Percentiles rank a stretch among this genome's conserved stretches.
Evolutionary conservation across 345 rosid genomes (phyloP).

Genomic region (Firmiana major): DNA sequence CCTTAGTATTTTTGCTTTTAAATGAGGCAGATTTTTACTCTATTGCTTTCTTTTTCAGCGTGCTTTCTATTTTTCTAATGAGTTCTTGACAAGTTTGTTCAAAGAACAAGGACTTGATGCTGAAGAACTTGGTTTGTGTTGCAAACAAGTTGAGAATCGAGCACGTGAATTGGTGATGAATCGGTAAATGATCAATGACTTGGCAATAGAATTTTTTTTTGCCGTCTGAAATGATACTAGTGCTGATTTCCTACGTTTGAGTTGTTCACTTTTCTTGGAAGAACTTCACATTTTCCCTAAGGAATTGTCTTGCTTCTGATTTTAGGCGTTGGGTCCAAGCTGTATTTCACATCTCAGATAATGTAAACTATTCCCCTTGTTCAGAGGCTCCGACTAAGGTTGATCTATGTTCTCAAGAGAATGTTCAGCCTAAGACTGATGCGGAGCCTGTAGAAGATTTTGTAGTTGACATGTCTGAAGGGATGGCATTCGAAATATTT

Average conservation of each 20-base stretch:
- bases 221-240: background rate
- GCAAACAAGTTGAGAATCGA: conserved; percentile 94
- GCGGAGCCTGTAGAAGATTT: conserved; percentile 23
- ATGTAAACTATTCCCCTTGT: conserved; percentile 14
- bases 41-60: conserved; percentile 48
- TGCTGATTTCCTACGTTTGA: background rate
- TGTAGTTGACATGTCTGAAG: conserved; percentile 77
- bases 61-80: conserved; percentile 84
- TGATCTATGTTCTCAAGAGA: conserved; percentile 25
- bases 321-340: conserved; percentile 92
- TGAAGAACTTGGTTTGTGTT: conserved; percentile 70
- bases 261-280: conserved; percentile 1
- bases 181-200: conserved; percentile 33
- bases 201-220: background rate
- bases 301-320: conserved; percentile 8
- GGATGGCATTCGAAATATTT: conserved; percentile 76
- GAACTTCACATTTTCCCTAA: background rate
- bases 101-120: conserved; percentile 62
- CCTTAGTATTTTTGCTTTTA: conserved; percentile 9
- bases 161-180: conserved; percentile 84
- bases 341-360: conserved; percentile 46
- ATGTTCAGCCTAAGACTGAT: conserved; percentile 18
- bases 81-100: conserved; percentile 64
- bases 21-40: background rate
- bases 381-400: conserved; percentile 25